These are phyloP conservation scores for Cladophialophora bantiana DNA, from an alignment of 2,329 filamentous ascomycete genomes.

Conservation along the genomic window DNA sequence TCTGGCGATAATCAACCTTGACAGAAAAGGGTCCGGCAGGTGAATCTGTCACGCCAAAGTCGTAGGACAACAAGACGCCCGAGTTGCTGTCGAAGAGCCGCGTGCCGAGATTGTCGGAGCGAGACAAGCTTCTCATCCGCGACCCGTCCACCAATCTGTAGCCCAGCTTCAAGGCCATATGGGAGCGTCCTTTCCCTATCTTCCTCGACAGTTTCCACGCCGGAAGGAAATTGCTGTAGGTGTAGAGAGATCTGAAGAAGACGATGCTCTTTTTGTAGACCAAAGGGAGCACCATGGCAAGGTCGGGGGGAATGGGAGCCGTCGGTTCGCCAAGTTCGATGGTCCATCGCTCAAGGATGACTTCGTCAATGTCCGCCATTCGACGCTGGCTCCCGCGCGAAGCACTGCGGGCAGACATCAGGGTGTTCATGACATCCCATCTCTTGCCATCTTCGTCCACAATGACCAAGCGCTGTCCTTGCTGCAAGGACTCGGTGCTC, in stretches of 20 bases:
- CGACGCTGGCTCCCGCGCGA: constrained; percentile 41
- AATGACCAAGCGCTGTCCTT: constrained; percentile 85
- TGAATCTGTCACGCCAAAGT: constrained; percentile 83
- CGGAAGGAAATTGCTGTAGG: constrained; percentile 80
- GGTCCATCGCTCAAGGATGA: constrained; percentile 90
- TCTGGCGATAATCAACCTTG: constrained; percentile 81
- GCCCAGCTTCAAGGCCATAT: constrained; percentile 72
- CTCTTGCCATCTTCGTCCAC: constrained; percentile 88
- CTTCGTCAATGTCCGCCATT: constrained; percentile 64
- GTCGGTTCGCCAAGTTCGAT: constrained; percentile 76
- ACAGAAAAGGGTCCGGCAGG: constrained; percentile 84
- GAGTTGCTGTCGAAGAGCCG: constrained; percentile 70
- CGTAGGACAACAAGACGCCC: constrained; percentile 75
- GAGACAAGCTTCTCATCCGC: constrained; percentile 57
- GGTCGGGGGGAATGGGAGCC: constrained; percentile 50
- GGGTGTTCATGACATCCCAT: constrained; percentile 87
- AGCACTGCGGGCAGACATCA: constrained; percentile 60
- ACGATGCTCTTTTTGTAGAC: constrained; percentile 98
- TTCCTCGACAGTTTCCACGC: constrained; percentile 84
- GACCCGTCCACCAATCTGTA: constrained; percentile 77
- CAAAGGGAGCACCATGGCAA: constrained; percentile 73
- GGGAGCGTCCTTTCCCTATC: constrained; percentile 71
- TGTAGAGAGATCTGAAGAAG: constrained; percentile 87
- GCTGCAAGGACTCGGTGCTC: constrained; percentile 77
- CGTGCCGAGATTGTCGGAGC: constrained; percentile 72